These are phyloP conservation scores for Salix koriyanagi DNA, from an alignment of 345 rosid genomes.

Conservation along the genomic window DNA sequence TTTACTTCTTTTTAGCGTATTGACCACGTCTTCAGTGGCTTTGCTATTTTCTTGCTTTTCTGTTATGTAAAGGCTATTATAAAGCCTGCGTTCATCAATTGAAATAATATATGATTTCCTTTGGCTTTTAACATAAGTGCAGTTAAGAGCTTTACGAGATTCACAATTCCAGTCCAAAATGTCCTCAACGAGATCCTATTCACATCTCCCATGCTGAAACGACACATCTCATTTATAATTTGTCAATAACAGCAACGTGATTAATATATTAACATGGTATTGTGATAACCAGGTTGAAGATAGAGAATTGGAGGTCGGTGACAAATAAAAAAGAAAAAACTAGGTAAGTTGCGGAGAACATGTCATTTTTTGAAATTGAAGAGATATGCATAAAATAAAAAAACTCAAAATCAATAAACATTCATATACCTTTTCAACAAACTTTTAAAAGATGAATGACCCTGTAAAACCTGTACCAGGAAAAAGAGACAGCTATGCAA, in stretches of 20 bases:
- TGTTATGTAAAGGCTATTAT: too few species aligned
- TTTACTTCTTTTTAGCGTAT: too few species aligned
- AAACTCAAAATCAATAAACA: neutral
- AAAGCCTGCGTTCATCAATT: too few species aligned
- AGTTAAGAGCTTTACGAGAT: too few species aligned
- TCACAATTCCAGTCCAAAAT: neutral
- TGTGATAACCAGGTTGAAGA: neutral
- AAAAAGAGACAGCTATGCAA: constrained; percentile 20
- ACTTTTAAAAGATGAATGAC: constrained; percentile 44
- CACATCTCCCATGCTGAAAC: neutral
- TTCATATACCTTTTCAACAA: constrained; percentile 30
- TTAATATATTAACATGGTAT: neutral
- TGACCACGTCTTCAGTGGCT: too few species aligned
- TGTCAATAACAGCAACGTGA: neutral
- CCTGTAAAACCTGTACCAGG: constrained; percentile 42
- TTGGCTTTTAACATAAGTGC: too few species aligned
- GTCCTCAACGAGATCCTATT: neutral
- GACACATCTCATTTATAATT: neutral
- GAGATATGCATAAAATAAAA: neutral
- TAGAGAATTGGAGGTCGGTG: neutral
- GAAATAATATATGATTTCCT: too few species aligned
- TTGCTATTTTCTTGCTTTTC: too few species aligned
- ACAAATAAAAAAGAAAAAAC: neutral
- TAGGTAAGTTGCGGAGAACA: neutral
- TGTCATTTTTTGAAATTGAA: neutral